Conservation (phyloP, 2,329 filamentous ascomycete species). For the Coniochaeta sp. region DNA sequence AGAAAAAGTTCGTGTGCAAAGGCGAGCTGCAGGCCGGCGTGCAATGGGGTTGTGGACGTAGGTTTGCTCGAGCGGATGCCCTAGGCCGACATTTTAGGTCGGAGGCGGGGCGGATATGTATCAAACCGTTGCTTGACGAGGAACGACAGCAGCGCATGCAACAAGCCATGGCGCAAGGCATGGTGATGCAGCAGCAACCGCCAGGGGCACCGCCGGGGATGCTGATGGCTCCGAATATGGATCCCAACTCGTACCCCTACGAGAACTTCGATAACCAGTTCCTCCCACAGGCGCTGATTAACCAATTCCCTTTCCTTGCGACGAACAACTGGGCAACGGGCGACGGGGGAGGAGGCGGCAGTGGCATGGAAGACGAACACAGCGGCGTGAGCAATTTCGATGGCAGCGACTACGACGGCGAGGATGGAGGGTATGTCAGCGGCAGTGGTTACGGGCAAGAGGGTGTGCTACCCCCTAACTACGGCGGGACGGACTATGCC, state of each 20-base stretch:
- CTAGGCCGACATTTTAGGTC: slow-evolving; percentile 91
- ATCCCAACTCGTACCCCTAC: slow-evolving; percentile 47
- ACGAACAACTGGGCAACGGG: slow-evolving; percentile 28
- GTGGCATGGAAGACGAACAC: slow-evolving; percentile 68
- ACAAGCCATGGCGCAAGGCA: slow-evolving; percentile 44
- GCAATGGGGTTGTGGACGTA: slow-evolving; percentile 86
- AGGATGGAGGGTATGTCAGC: slow-evolving; percentile 64
- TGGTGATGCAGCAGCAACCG: slow-evolving; percentile 45
- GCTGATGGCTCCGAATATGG: slow-evolving; percentile 51
- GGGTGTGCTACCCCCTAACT: slow-evolving; percentile 42
- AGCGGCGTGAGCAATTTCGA: slow-evolving; percentile 78
- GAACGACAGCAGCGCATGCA: slow-evolving; percentile 71
- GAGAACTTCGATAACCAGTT: slow-evolving; percentile 51
- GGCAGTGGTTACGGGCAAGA: slow-evolving; percentile 53
- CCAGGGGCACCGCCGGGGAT: slow-evolving; percentile 37
- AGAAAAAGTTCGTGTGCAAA: slow-evolving; percentile 98
- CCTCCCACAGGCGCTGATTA: slow-evolving; percentile 80
- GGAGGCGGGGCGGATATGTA: slow-evolving; percentile 91
- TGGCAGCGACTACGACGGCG: slow-evolving; percentile 69
- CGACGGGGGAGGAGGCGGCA: slow-evolving; percentile 50
- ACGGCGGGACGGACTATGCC: slow-evolving; percentile 45
- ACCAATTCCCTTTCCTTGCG: slow-evolving; percentile 90
- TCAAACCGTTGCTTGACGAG: slow-evolving; percentile 94
- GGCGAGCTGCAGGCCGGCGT: slow-evolving; percentile 78
- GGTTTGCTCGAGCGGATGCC: slow-evolving; percentile 92